These are phyloP conservation scores for Pholiota adiposa DNA, from an alignment of 1,284 basidiomycete genomes.

Conservation along the genomic window DNA sequence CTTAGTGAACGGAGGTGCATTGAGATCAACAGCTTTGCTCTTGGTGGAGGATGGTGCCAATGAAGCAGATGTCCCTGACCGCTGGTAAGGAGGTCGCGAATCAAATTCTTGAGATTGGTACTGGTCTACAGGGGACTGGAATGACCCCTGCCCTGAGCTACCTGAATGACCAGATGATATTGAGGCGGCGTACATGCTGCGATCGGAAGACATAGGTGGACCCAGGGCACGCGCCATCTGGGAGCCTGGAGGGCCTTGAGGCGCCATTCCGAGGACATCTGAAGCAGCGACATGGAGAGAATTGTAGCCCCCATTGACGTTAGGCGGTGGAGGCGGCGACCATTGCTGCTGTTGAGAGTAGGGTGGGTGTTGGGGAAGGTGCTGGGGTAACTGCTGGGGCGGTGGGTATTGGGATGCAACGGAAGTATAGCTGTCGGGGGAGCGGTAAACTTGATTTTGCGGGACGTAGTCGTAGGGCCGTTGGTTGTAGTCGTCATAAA, in stretches of 20 bases:
- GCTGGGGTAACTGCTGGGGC: conserved; percentile 11
- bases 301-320: conserved; percentile 45
- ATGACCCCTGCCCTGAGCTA: conserved; percentile 24
- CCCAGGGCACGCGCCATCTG: conserved; percentile 25
- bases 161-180: conserved; percentile 27
- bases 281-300: conserved; percentile 74
- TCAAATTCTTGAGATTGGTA: conserved; percentile 51
- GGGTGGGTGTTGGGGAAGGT: conserved; percentile 14
- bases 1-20: conserved; percentile 90
- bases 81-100: conserved; percentile 57
- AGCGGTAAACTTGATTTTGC: conserved; percentile 13
- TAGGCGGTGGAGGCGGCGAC: conserved; percentile 33
- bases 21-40: conserved; percentile 84
- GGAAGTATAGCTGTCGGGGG: conserved; percentile 16
- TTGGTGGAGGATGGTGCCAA: conserved; percentile 67
- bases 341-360: conserved; percentile 32
- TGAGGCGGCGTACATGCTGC: conserved; percentile 28
- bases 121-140: conserved; percentile 21
- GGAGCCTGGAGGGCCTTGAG: conserved; percentile 42
- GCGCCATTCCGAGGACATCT: conserved; percentile 79
- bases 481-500: conserved; percentile 14
- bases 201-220: conserved; percentile 26
- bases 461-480: conserved; percentile 8
- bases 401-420: conserved; percentile 14
- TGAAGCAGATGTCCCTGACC: conserved; percentile 59